phyloP scores from a whole-genome alignment of 2,329 filamentous ascomycete genomes.

The Aspergillus ibericus region DNA sequence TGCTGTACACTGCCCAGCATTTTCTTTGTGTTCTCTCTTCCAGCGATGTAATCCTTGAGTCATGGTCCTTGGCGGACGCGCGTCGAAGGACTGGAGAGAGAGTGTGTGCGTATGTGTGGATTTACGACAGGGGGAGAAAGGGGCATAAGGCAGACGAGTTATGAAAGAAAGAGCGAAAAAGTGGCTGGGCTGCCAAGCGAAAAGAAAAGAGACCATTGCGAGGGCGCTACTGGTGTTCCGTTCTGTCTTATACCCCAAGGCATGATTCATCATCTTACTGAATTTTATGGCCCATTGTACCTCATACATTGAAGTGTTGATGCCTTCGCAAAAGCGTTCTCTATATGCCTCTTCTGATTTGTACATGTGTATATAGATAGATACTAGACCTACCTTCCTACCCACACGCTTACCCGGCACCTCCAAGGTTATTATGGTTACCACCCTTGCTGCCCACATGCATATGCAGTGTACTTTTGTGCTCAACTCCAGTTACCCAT shows the following conservation, averaged over 20 bases:
- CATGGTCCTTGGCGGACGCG: not conserved
- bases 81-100: not conserved
- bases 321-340: conserved; percentile 12
- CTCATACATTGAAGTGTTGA: conserved; percentile 11
- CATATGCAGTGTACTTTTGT: conserved; percentile 3
- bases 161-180: not conserved
- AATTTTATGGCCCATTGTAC: conserved; percentile 14
- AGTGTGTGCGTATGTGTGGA: no score
- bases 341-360: not conserved
- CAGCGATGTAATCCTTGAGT: conserved; percentile 16
- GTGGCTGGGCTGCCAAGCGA: not conserved
- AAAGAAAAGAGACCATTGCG: not conserved
- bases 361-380: conserved; percentile 20
- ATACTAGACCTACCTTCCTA: conserved; percentile 5
- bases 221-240: not conserved
- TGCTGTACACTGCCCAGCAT: conserved; percentile 12
- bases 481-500: not conserved
- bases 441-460: not conserved
- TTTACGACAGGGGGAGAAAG: conserved; percentile 4
- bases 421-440: not conserved
- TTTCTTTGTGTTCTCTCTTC: conserved; percentile 5
- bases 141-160: not conserved
- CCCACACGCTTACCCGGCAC: not conserved
- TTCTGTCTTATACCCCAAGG: conserved; percentile 10
- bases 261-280: conserved; percentile 7